phyloP scores from a whole-genome alignment of 352 stramenopile species.

The Pythium folliculosum region DNA sequence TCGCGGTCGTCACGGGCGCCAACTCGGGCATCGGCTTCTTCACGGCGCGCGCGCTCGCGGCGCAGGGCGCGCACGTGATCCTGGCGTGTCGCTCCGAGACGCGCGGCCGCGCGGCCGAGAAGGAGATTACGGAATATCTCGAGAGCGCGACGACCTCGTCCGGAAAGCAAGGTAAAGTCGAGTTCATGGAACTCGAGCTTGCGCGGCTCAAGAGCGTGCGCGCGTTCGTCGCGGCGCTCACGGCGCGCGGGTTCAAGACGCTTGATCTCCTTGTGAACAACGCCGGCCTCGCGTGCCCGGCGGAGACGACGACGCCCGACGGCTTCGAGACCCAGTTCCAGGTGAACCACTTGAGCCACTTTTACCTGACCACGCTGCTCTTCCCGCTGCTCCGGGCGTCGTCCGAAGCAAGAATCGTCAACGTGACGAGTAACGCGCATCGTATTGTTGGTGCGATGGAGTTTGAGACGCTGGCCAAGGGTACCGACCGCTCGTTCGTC shows the following conservation, averaged over 20 bases:
- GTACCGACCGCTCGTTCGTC: background rate
- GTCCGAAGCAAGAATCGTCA: conserved; percentile 34
- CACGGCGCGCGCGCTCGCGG: conserved; percentile 43
- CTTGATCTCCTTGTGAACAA: conserved; percentile 79
- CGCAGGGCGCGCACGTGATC: conserved; percentile 52
- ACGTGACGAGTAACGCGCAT: conserved; percentile 39
- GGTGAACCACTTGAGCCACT: conserved; percentile 73
- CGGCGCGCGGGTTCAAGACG: conserved; percentile 33
- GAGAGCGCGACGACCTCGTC: background rate
- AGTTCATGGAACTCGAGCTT: conserved; percentile 51
- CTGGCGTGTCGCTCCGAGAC: conserved; percentile 49
- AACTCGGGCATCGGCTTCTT: conserved; percentile 70
- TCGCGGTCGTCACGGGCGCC: conserved; percentile 63
- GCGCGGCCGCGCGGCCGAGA: conserved; percentile 12
- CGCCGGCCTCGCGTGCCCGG: conserved; percentile 43
- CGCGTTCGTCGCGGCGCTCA: conserved; percentile 40
- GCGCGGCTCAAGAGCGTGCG: conserved; percentile 39
- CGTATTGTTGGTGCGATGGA: conserved; percentile 9
- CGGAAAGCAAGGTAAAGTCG: conserved; percentile 13
- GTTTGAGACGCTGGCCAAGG: conserved; percentile 14
- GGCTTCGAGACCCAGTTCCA: conserved; percentile 68
- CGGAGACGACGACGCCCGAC: conserved; percentile 33
- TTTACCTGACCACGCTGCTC: conserved; percentile 56
- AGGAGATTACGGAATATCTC: conserved; percentile 1
- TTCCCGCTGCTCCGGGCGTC: conserved; percentile 38